Conservation (phyloP, 169 alveolate species). For the Eimeria falciformis region DNA sequence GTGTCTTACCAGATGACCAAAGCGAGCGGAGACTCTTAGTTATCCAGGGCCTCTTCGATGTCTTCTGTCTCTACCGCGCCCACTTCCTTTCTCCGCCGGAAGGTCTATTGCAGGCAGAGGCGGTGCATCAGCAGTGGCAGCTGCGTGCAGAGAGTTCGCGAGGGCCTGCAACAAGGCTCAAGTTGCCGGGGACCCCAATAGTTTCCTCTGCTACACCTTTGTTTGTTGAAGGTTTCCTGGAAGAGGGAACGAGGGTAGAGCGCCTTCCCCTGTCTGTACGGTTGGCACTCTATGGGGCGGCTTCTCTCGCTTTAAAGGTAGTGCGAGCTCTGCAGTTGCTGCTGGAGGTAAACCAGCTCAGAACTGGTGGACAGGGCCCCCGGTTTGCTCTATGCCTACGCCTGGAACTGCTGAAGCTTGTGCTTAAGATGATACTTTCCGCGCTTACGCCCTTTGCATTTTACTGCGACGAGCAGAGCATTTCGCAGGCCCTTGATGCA, state of each 20-base stretch:
- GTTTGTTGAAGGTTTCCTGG: not conserved
- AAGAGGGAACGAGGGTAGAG: not conserved
- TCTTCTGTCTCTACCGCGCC: slow-evolving; percentile 67
- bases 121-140: slow-evolving; percentile 70
- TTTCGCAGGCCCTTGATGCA: slow-evolving; percentile 48
- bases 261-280: slow-evolving; percentile 49
- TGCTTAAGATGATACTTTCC: slow-evolving; percentile 46
- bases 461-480: slow-evolving; percentile 71
- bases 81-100: slow-evolving; percentile 68
- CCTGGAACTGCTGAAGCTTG: slow-evolving; percentile 53
- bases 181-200: not conserved
- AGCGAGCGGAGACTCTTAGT: slow-evolving; percentile 55
- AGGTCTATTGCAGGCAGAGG: slow-evolving; percentile 54
- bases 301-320: slow-evolving; percentile 42
- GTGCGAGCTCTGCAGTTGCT: slow-evolving; percentile 55
- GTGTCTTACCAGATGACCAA: slow-evolving; percentile 21
- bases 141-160: not conserved
- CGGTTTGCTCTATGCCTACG: slow-evolving; percentile 57
- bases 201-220: not conserved
- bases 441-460: slow-evolving; percentile 52
- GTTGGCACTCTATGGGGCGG: slow-evolving; percentile 17
- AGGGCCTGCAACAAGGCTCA: not conserved
- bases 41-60: slow-evolving; percentile 57
- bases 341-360: slow-evolving; percentile 50
- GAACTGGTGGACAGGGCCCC: slow-evolving; percentile 56